Evolutionary conservation across 352 stramenopile genomes (phyloP), one percentile per base, ranked within the genome.

Genomic region (Phytopythium litorale): DNA sequence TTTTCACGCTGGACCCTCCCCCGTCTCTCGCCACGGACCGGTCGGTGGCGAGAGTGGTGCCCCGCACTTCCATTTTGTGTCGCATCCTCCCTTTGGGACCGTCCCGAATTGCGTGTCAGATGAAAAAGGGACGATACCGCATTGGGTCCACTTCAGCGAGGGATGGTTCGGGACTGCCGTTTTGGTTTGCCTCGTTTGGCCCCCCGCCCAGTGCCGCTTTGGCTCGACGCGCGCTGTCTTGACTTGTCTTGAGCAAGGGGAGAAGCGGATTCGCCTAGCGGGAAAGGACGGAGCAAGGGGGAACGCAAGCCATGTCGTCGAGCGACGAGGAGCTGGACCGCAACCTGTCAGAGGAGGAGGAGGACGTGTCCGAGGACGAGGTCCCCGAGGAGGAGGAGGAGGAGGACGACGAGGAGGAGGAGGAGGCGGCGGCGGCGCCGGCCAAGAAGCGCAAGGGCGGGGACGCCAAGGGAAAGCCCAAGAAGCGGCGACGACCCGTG

Each of bases 301-400:
- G 60, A 16, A 40, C 48, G 12, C 46, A 43, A 13, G 19, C 50
- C 46, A 95, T 96, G 87, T 96, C 85, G 74, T 96, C 87, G 60
- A 92, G 84, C 56, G 87, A 96, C 68, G 87, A 96, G 64, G 84
- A 92, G 53, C 65, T 90, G 64, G 80, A 92, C 60, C 84, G 80
- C 58, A 94, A 94, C 66, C 64, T 90, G 71, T 96, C 87, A 60
- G 83, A 92, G 68, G 83, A 87, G 19, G 77, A 91, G 32, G 81
- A 91, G 50, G 73, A 81, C 59, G 79, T 72, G 11, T 89, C 79
- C 43, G 82, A 93, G 43, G 84, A 92, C 38, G 84, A 92, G 37
- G 80, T 92, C 46, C 80, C 81, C 1, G 80, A 90, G 62, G 83
- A 91, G 56, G 81, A 90, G 38, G 80, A 88, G 1, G 78, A 90